Conservation (phyloP, 164 flowering plant species). For the Pachysandra terminalis region DNA sequence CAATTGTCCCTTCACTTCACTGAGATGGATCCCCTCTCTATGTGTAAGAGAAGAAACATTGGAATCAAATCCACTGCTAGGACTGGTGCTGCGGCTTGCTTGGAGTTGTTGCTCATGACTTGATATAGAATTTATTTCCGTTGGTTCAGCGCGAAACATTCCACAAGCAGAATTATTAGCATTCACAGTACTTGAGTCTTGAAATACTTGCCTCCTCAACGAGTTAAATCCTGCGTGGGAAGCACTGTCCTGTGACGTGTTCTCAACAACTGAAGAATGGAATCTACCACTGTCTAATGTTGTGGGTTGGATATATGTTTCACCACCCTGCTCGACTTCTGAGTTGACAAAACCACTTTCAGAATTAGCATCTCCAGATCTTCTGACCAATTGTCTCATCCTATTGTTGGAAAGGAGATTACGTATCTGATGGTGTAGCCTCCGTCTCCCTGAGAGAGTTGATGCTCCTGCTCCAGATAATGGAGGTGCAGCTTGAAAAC, state of each 20-base stretch:
- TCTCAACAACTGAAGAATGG: conserved; percentile 22
- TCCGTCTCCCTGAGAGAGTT: conserved; percentile 72
- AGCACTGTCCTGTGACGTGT: conserved; percentile 22
- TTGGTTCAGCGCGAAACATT: conserved; percentile 24
- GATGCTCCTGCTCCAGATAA: conserved; percentile 56
- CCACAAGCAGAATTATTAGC: conserved; percentile 20
- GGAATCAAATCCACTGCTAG: conserved; percentile 26
- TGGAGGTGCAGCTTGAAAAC: conserved; percentile 46
- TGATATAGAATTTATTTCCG: conserved; percentile 16
- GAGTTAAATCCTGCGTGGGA: conserved; percentile 22
- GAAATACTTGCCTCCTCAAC: conserved; percentile 31
- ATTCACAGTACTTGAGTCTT: conserved; percentile 21
- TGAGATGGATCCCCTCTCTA: conserved; percentile 23
- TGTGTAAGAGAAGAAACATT: conserved; percentile 5
- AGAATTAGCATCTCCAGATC: conserved; percentile 24
- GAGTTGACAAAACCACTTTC: conserved; percentile 22
- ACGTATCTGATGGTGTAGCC: conserved; percentile 67
- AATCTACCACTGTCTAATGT: conserved; percentile 31
- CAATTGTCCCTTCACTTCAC: conserved; percentile 40
- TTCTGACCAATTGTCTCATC: conserved; percentile 25
- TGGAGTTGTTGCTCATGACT: conserved; percentile 35
- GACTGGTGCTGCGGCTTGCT: conserved; percentile 24
- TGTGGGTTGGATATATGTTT: conserved; percentile 22
- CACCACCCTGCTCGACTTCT: conserved; percentile 32
- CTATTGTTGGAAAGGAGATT: conserved; percentile 41